A percentile compares a stretch with the other conserved stretches of the same genome.
phyloP scores from a whole-genome alignment of 148 eudicot genomes.

The Silene conica region DNA sequence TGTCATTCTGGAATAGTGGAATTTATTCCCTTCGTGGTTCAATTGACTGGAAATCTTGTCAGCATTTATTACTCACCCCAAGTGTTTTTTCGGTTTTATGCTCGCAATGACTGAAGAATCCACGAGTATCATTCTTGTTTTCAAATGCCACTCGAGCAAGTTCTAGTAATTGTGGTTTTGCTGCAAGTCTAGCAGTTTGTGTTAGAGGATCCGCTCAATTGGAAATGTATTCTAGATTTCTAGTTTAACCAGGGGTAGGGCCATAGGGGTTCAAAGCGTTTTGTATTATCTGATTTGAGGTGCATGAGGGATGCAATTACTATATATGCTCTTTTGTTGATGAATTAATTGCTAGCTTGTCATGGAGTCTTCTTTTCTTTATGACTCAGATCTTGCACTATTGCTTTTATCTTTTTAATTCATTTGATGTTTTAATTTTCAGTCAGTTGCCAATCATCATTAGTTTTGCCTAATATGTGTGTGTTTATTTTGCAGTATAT shows the following conservation, averaged over 20 bases:
- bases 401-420: background rate
- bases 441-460: constrained; percentile 11
- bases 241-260: too few species aligned
- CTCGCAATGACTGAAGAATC: background rate
- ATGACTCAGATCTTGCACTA: background rate
- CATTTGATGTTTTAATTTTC: background rate
- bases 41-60: background rate
- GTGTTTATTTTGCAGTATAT: constrained; percentile 66
- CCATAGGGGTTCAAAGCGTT: background rate
- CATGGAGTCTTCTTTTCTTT: background rate
- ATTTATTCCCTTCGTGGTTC: too few species aligned
- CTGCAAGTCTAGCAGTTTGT: constrained; percentile 5
- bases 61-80: background rate
- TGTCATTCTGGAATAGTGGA: too few species aligned
- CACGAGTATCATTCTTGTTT: background rate
- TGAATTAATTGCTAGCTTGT: background rate
- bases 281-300: background rate
- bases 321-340: background rate
- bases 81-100: background rate
- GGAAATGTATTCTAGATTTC: background rate
- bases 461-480: background rate
- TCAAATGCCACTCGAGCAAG: background rate
- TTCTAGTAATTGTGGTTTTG: background rate
- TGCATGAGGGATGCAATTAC: background rate
- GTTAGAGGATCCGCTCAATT: background rate